Conservation (phyloP, 192 early-diverging fungal genomes). For the Geosiphon pyriformis region DNA sequence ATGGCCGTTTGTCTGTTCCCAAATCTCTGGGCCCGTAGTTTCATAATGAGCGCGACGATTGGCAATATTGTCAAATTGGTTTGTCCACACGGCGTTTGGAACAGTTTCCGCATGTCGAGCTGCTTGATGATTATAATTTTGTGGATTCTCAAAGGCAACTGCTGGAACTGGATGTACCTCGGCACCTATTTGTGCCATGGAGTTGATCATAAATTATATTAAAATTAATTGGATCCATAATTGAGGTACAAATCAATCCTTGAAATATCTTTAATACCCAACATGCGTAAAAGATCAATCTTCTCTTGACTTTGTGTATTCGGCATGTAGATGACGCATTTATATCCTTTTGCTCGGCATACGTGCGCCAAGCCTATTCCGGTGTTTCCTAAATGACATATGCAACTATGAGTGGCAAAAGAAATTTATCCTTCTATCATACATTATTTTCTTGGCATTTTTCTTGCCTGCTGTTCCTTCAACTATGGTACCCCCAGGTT, state of each 20-base stretch:
- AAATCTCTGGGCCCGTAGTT: conserved; percentile 95
- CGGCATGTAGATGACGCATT: conserved; percentile 97
- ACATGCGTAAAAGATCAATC: conserved; percentile 86
- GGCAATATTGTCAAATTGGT: conserved; percentile 93
- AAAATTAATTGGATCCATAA: neutral
- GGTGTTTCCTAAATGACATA: conserved; percentile 65
- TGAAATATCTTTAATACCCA: conserved; percentile 43
- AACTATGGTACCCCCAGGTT: conserved; percentile 84
- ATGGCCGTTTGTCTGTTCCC: conserved; percentile 71
- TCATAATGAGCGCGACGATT: conserved; percentile 91
- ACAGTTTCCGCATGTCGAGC: conserved; percentile 69
- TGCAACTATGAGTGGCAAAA: neutral
- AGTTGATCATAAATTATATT: neutral
- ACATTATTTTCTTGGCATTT: too few relatives aligned
- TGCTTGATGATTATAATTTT: conserved; percentile 95
- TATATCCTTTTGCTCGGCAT: conserved; percentile 89
- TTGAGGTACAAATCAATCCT: neutral
- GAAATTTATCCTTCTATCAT: too few relatives aligned
- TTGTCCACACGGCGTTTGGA: conserved; percentile 89
- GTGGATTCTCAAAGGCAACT: conserved; percentile 83
- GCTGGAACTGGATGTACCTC: conserved; percentile 92
- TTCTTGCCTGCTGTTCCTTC: conserved; percentile 71
- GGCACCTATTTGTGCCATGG: conserved; percentile 45
- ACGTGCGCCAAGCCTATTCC: conserved; percentile 96
- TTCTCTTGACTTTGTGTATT: conserved; percentile 94